Conservation (phyloP, 2,329 filamentous ascomycete genomes). For the Xylaria sp. region DNA sequence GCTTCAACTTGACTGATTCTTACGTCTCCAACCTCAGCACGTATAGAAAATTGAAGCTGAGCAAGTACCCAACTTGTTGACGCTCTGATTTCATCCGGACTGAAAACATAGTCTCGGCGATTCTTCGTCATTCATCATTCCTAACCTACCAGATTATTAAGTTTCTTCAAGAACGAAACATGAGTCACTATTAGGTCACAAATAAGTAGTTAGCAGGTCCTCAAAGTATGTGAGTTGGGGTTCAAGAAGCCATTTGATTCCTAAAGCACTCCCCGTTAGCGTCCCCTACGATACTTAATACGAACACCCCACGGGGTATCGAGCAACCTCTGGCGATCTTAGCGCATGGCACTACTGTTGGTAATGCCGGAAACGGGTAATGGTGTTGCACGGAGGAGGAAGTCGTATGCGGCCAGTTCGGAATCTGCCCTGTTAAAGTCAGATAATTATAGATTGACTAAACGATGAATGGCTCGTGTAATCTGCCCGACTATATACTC, state of each 20-base stretch:
- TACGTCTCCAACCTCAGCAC: neutral
- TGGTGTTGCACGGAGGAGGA: neutral
- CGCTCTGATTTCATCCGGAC: neutral
- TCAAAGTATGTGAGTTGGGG: neutral
- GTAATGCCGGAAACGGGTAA: neutral
- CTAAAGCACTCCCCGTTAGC: neutral
- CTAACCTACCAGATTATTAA: neutral
- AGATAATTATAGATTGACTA: neutral
- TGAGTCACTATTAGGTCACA: neutral
- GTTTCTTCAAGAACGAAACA: neutral
- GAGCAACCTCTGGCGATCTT: neutral
- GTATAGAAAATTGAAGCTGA: neutral
- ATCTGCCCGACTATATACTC: neutral
- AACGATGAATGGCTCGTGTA: neutral
- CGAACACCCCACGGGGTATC: neutral
- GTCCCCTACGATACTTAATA: neutral
- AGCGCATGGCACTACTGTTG: neutral
- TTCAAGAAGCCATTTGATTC: neutral
- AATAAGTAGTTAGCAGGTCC: neutral
- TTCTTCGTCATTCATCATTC: neutral
- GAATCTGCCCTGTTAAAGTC: neutral
- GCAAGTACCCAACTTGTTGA: neutral
- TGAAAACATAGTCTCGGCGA: neutral
- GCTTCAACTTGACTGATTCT: too few relatives aligned
- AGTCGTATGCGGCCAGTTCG: neutral